phyloP scores from a whole-genome alignment of 495 filamentous ascomycete genomes.

The Ramalina intermedia region DNA sequence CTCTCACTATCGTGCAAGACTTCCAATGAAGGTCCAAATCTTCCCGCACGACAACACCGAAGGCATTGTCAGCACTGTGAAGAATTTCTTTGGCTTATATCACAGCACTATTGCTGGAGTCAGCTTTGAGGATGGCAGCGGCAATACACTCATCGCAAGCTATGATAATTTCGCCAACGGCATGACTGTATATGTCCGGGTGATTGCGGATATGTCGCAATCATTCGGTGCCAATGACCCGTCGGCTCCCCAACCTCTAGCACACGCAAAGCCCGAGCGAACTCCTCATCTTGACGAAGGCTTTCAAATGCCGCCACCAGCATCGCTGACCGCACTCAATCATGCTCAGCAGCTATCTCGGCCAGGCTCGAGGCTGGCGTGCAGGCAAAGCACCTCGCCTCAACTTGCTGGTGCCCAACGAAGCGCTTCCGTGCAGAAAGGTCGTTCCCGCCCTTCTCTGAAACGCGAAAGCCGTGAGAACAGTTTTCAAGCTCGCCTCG shows the following conservation, averaged over 20 bases:
- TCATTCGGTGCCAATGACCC: constrained; percentile 26
- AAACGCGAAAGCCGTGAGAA: constrained; percentile 47
- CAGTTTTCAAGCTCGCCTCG: constrained; percentile 48
- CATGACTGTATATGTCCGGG: constrained; percentile 80
- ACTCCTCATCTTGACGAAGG: constrained; percentile 39
- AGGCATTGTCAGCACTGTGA: constrained; percentile 89
- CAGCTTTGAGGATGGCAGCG: constrained; percentile 79
- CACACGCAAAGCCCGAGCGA: constrained; percentile 28
- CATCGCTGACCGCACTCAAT: constrained; percentile 33
- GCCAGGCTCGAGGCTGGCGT: constrained; percentile 50
- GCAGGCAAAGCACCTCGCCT: constrained; percentile 74
- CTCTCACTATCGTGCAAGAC: constrained; percentile 57
- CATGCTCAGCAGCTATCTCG: constrained; percentile 46
- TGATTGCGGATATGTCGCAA: constrained; percentile 45
- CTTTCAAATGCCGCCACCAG: constrained; percentile 40
- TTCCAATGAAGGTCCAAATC: constrained; percentile 85
- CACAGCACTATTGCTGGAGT: constrained; percentile 59
- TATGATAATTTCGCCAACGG: constrained; percentile 88
- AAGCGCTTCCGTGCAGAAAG: constrained; percentile 66
- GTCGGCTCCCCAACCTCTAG: constrained; percentile 22
- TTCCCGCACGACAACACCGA: constrained; percentile 88
- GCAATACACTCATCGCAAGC: constrained; percentile 77
- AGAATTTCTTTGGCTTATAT: constrained; percentile 94
- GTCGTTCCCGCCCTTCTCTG: constrained; percentile 42
- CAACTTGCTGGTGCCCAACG: constrained; percentile 55